Evolutionary conservation across 2,329 filamentous ascomycete genomes (phyloP).

Genomic region (Annulohypoxylon truncatum): DNA sequence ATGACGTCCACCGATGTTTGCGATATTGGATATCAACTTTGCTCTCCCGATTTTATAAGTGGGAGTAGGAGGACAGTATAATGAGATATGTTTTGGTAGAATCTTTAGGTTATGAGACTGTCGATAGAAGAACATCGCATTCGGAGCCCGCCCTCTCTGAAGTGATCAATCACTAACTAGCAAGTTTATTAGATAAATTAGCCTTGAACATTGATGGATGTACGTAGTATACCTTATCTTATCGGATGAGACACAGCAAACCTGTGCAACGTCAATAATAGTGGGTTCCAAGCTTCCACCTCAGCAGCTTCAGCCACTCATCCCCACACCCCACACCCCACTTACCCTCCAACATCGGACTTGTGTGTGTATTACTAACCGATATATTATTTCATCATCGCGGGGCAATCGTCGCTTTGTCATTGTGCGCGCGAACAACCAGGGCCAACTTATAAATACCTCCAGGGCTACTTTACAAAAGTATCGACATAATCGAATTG

Average conservation of each 20-base stretch:
- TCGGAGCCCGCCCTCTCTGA: background rate
- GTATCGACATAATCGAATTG: background rate
- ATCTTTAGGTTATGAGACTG: constrained; percentile 9
- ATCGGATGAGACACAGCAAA: background rate
- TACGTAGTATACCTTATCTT: constrained; percentile 14
- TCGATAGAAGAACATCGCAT: constrained; percentile 23
- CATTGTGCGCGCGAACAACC: background rate
- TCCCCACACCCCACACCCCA: constrained; percentile 14
- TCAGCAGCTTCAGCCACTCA: constrained; percentile 33
- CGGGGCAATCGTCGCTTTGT: constrained; percentile 21
- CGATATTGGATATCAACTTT: background rate
- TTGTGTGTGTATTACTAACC: background rate
- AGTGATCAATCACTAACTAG: background rate
- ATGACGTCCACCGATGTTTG: background rate
- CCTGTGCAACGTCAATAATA: background rate
- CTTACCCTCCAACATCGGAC: constrained; percentile 13
- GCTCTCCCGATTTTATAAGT: background rate
- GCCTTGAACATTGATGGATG: too few species aligned
- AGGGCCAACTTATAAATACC: background rate
- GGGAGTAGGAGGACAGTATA: background rate
- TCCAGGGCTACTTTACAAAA: background rate
- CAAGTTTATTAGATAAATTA: background rate
- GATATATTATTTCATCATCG: constrained; percentile 36
- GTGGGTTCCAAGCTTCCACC: constrained; percentile 21
- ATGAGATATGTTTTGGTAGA: constrained; percentile 9